Base-by-base conservation (phyloP, 495 filamentous ascomycete genomes). In the Thermochaetoides thermophila region DNA sequence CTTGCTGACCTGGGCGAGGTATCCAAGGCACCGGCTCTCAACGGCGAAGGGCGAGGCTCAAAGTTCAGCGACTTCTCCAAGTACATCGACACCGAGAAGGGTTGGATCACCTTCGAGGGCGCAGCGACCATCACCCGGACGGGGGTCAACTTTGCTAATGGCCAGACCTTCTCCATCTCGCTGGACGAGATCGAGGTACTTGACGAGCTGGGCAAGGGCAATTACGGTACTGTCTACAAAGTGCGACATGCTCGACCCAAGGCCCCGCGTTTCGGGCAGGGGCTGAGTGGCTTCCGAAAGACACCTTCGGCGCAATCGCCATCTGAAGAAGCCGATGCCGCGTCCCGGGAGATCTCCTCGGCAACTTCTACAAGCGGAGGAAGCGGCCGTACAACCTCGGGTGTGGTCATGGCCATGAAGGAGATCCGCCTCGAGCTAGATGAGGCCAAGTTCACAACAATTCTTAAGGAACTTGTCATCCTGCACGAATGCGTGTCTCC, bases 191-290 rank as follows among this genome's bases (percentile, higher is more conserved):
- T 99, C 2, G 87, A 96, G 45, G 87, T 79, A 5, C 50, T 99
- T 37, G 91, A 95, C 36, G 89, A 99, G 59, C 59, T 99, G 10
- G 89, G 89, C 24, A 99, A 96, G 56, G 89, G 89, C 13, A 99
- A 99, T 47, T 99, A 99, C 45, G 89, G 89, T 14, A 96, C 87
- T 0, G 89, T 99, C 7, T 95, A 91, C 68, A 93, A 86, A 52
- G 89, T 95, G 28, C 71, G 82, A 37, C 89, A 96, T 59, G 75
- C 76, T 32, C 71, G 81, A 33, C 83, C 82, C 17, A 67, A 71
- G 28, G 69, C 84, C 31, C 78, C 85, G 7, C 76, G 76, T 45
- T 81, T 83, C 25, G 85, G 85, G 0, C 66, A 76, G 39, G 85
- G 86, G 7, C 56, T 93, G 31, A 62, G 69, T 24, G 69, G 73